Percentiles rank a stretch among this genome's conserved stretches.
Evolutionary conservation across 1,284 basidiomycete species (phyloP).

Genomic region (Tilletiaria anomala): DNA sequence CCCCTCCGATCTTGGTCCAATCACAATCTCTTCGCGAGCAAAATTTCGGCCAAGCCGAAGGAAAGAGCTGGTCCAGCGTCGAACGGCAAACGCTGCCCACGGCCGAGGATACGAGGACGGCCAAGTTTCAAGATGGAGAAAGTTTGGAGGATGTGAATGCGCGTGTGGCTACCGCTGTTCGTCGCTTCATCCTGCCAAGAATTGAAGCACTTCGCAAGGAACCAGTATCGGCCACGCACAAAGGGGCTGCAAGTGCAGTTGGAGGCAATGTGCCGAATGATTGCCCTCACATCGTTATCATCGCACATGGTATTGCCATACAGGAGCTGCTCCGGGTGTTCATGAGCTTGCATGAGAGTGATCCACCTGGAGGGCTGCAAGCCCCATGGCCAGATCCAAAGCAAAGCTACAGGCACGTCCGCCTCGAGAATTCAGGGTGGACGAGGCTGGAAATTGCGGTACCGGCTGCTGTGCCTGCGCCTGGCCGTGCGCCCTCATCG

Average conservation of each 20-base stretch:
- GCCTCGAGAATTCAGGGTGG: constrained; percentile 46
- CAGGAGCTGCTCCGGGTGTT: constrained; percentile 41
- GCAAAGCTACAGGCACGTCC: constrained; percentile 39
- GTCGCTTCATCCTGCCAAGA: constrained; percentile 45
- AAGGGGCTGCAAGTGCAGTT: neutral
- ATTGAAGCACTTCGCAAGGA: constrained; percentile 36
- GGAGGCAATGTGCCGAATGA: neutral
- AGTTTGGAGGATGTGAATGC: constrained; percentile 31
- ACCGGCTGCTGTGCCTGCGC: constrained; percentile 1
- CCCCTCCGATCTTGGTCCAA: too few species aligned
- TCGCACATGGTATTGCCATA: constrained; percentile 68
- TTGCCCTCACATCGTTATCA: constrained; percentile 52
- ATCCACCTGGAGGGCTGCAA: neutral
- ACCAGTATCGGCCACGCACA: neutral
- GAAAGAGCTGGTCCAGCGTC: neutral
- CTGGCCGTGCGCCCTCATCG: too few species aligned
- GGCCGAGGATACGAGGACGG: neutral
- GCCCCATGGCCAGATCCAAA: constrained; percentile 34
- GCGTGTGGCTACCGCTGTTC: neutral
- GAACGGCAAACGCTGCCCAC: neutral
- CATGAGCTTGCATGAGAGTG: constrained; percentile 17
- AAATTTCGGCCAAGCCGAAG: neutral
- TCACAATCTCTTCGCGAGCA: neutral
- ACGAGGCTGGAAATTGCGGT: constrained; percentile 41
- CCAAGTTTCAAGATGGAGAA: neutral